These are phyloP conservation scores for Tulasnella sp. DNA, from an alignment of 768 basidiomycete species.

Conservation along the genomic window DNA sequence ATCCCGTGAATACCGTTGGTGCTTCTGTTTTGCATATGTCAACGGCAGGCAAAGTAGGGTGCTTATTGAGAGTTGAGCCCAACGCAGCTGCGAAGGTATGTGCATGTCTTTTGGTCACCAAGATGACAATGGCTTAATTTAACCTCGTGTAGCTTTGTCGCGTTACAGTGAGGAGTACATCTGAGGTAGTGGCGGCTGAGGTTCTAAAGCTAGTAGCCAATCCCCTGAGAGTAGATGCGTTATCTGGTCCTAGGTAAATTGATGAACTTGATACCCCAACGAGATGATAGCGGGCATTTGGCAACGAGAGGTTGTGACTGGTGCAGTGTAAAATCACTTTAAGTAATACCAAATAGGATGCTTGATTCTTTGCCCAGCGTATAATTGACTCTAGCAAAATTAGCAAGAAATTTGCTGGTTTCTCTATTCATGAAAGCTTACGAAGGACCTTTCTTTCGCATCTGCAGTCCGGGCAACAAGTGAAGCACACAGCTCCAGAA, in stretches of 20 bases:
- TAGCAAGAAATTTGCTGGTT: too few species aligned
- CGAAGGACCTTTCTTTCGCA: too few species aligned
- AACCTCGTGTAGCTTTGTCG: constrained; percentile 57
- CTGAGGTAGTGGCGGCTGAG: constrained; percentile 71
- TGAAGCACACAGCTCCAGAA: too few species aligned
- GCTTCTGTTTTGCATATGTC: constrained; percentile 96
- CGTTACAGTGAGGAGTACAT: constrained; percentile 87
- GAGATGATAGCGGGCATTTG: constrained; percentile 13
- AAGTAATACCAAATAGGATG: not conserved
- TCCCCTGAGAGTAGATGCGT: constrained; percentile 18
- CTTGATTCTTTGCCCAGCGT: not conserved
- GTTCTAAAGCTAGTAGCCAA: constrained; percentile 42
- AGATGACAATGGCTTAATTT: not conserved
- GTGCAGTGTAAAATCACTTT: not conserved
- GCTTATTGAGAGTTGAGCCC: constrained; percentile 82
- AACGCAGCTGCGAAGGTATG: constrained; percentile 89
- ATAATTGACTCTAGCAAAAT: not conserved
- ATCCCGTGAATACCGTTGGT: constrained; percentile 81
- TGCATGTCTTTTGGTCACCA: not conserved
- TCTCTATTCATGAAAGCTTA: too few species aligned
- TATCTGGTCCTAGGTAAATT: constrained; percentile 3
- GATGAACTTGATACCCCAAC: not conserved
- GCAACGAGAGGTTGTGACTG: not conserved
- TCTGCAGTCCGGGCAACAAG: too few species aligned
- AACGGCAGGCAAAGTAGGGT: constrained; percentile 88